Evolutionary conservation across 1,139 yeast species (phyloP), one percentile per base, ranked within the genome.

Genomic region (Taphrina communis): DNA sequence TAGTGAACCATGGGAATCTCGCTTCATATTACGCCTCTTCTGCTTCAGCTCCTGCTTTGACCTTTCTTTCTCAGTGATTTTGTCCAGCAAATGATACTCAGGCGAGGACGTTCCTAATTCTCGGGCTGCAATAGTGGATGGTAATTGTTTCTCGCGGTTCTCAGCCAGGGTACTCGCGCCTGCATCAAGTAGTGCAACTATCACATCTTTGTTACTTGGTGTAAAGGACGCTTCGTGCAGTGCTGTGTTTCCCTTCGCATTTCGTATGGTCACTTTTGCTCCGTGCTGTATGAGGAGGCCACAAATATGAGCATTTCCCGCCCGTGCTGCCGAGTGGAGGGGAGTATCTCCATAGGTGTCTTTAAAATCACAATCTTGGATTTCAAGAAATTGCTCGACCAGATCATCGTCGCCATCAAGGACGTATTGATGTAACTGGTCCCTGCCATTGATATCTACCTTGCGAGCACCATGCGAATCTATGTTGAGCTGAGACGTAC

Each of bases 381-480:
- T 55, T 17, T 55, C 67, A n/a, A 63, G 61, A 38, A 46, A 63
- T n/a, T 63, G 55, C 61, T 63, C 67, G 19, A 57, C 52, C 14
- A 63, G 61, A 21, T 63, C 67, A 25, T 63, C 67, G 17, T 63
- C 67, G 9, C 57, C 58, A 11, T 63, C 67, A 8, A 46, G 53
- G 4, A 55, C 67, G 36, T 52, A 63, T 12, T 63, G 59, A 39
- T 63, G 67, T 31, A 63, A 39, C 19, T 63, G 67, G 44, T 63
- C 67, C 35, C 67, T 35, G 14, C 67, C 67, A 21, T 53, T 46
- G 21, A 46, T 46, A 17, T 63, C 67, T 11, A 63, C 67, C 39
- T 56, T 53, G 6, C 67, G 60, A 9, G 67, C 67, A 6, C 67
- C 67, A 17, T 41, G 48, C 31, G 61, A 19, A 14, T 53, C 60